Evolutionary conservation across 208 protist genomes (phyloP), one percentile per base, ranked within the genome.

Genomic region (Crithidia sp.): DNA sequence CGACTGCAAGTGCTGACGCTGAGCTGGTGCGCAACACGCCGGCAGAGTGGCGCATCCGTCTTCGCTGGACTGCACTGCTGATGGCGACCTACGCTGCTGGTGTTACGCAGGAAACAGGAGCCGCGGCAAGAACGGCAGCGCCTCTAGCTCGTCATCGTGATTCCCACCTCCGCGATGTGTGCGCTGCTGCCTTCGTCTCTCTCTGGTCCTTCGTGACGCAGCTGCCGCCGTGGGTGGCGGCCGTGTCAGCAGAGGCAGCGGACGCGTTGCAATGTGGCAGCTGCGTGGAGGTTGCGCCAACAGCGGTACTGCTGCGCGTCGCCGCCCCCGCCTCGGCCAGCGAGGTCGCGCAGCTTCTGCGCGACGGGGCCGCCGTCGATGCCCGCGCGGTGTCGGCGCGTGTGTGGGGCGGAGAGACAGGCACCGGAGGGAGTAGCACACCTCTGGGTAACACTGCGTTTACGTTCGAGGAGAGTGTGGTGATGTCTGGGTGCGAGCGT

Each of bases 401-500:
- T 19, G 28, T 44, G 19, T 80, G 74, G 74, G 44, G 56, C 28
- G 28, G 28, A 28, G 28, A 28, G 28, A 9, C 13, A 67, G 47
- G 12, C 50, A 44, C 36, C 37, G 10, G 37, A 56, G 19, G 6
- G 13, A 2, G 28, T 28, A 28, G 28, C 28, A 28, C 0, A 28
- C 28, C 28, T 28, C 28, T 28, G 28, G 28, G 28, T 2, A 28
- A 28, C 28, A 28, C 0, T 59, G 44, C 12, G 37, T 19, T 50
- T 40, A 7, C 8, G 10, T 69, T 81, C 47, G 62, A 74, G 37
- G 82, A 86, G 2, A 76, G 64, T 16, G 44, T 87, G 47, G 12
- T 79, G n/a, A 80, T 91, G 56, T 59, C 79, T 7, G 71, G 77
- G 13, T 91, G 84, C 74, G n/a, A 67, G 49, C 14, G 72, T 40